These are phyloP conservation scores for Pseudovirgaria hyperparasitica DNA, from an alignment of 2,329 filamentous ascomycete genomes.

Conservation along the genomic window DNA sequence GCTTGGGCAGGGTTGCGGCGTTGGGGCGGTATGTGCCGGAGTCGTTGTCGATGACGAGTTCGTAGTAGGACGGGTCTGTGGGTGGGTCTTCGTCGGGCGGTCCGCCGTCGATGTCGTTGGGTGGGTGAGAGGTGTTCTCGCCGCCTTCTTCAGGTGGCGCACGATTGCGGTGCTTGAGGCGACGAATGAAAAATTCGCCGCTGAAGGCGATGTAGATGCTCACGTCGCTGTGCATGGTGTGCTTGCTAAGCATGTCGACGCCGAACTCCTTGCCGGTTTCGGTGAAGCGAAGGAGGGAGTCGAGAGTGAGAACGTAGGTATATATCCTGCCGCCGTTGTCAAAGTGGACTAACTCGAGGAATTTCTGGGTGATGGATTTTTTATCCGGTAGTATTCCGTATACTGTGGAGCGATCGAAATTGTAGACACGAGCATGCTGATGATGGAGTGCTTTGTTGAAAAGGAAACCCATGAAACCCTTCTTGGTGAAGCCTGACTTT, in stretches of 20 bases:
- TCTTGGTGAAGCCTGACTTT: conserved; percentile 71
- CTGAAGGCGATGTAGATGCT: conserved; percentile 83
- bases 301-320: conserved; percentile 83
- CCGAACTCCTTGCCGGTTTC: conserved; percentile 94
- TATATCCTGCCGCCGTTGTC: conserved; percentile 78
- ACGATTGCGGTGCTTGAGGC: conserved; percentile 41
- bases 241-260: conserved; percentile 84
- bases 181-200: conserved; percentile 83
- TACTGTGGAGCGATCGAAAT: conserved; percentile 65
- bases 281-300: conserved; percentile 78
- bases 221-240: conserved; percentile 94
- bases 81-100: conserved; percentile 30
- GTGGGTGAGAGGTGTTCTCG: conserved; percentile 36
- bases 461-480: conserved; percentile 65
- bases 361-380: conserved; percentile 59
- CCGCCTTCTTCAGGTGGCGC: conserved; percentile 20
- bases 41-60: conserved; percentile 90
- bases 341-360: conserved; percentile 76
- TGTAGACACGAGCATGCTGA: conserved; percentile 81
- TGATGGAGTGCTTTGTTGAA: conserved; percentile 79
- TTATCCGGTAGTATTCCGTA: conserved; percentile 56
- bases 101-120: conserved; percentile 35
- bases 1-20: conserved; percentile 56
- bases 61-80: conserved; percentile 51
- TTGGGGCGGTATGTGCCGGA: conserved; percentile 88